Conservation (phyloP, 2,329 filamentous ascomycete species). For the Exophiala xenobiotica region DNA sequence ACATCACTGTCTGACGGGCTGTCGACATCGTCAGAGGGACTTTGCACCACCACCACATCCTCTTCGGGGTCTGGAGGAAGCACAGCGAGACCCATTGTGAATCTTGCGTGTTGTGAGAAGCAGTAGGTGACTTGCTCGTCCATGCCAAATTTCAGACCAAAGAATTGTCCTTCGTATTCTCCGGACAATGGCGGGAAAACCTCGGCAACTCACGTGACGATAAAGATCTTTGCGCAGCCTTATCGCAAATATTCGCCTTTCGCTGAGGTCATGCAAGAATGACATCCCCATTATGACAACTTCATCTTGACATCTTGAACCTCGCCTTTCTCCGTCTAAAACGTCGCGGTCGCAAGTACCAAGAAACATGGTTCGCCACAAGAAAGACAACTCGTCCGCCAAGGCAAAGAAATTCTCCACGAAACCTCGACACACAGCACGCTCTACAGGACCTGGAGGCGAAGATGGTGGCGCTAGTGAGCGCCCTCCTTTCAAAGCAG, state of each 20-base stretch:
- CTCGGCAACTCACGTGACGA: conserved; percentile 15
- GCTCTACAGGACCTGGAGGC: conserved; percentile 45
- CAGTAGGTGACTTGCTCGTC: too few species aligned
- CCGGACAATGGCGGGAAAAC: conserved; percentile 1
- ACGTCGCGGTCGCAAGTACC: not conserved
- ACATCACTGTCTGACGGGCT: conserved; percentile 50
- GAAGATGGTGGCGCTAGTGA: conserved; percentile 38
- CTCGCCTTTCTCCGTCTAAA: too few species aligned
- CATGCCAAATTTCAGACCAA: too few species aligned
- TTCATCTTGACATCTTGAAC: conserved; percentile 4
- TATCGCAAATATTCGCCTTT: conserved; percentile 2
- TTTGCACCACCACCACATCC: conserved; percentile 35
- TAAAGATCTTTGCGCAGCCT: conserved; percentile 8
- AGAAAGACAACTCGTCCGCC: conserved; percentile 76
- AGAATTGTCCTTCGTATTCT: not conserved
- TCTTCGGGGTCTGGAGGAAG: conserved; percentile 50
- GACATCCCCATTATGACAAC: not conserved
- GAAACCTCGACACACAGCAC: conserved; percentile 58
- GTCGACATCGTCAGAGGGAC: conserved; percentile 35
- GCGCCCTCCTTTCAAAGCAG: conserved; percentile 72
- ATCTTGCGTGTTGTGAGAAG: not conserved
- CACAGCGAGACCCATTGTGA: conserved; percentile 59
- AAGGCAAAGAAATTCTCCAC: conserved; percentile 70
- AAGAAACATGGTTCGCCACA: conserved; percentile 80
- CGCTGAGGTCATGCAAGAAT: conserved; percentile 4